Evolutionary conservation across 2,329 filamentous ascomycete species (phyloP), one percentile per base, ranked within the genome.

Genomic region (Arthrobotrys entomopaga): DNA sequence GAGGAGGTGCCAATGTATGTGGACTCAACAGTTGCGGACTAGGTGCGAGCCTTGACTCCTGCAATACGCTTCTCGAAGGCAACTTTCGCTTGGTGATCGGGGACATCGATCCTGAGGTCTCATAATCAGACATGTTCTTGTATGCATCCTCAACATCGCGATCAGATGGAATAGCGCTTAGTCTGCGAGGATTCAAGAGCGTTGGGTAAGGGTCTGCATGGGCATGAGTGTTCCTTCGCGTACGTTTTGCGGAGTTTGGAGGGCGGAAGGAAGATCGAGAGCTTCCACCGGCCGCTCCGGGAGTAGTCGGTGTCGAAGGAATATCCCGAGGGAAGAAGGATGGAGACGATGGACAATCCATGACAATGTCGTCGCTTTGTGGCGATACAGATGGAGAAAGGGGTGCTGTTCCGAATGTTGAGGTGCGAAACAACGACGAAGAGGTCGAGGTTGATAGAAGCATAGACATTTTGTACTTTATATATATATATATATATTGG

Each of bases 221-320:
- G 2, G 57, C 63, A 20, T 74, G 70, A 10, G 70, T 74, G 24
- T 67, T 74, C 49, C 70, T 46, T 34, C 70, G 42, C 7, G 70
- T 57, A 34, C 70, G 70, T 56, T 74, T 74, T 3, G 70, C 70
- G 11, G 70, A 74, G 34, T 74, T 74, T 38, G 70, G 70, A 67
- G 70, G 70, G 16, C 70, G 63, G 52, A 67, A 74, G 8, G 67
- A 72, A 52, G 63, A 64, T 22, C 63, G 63, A 11, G 53, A 59
- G 22, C 29, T 53, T 16, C 16, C 43, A 22, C 49, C 50, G 26
- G 43, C 22, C 10, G 57, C 40, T 49, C 70, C 70, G 38, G 70
- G 70, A 20, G 70, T 74, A n/a, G 70, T 74, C 2, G 70, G 70
- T 3, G 70, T 66, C 8, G 70, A 63, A 38, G 70, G 70, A 16